Conservation (phyloP, 1,284 basidiomycete genomes). For the Leccinum fallax region DNA sequence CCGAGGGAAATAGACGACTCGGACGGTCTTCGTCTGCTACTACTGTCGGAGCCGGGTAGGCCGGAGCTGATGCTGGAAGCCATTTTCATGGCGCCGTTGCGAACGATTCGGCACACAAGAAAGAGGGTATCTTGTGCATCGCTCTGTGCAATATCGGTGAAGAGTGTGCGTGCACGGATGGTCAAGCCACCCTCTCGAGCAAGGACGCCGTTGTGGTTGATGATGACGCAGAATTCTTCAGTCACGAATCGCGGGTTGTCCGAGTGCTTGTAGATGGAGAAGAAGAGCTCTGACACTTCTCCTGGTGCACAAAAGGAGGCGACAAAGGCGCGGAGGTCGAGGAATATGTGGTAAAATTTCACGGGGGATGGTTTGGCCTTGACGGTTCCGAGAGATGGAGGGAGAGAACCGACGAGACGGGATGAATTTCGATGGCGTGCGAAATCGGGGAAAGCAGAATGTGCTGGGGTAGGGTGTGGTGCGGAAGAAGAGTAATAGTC, state of each 20-base stretch:
- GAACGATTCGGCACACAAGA: slow-evolving; percentile 88
- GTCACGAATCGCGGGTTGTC: slow-evolving; percentile 84
- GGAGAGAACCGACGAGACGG: slow-evolving; percentile 51
- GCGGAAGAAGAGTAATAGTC: slow-evolving; percentile 44
- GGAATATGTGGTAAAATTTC: slow-evolving; percentile 86
- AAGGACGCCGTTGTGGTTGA: slow-evolving; percentile 91
- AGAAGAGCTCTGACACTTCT: slow-evolving; percentile 47
- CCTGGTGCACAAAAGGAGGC: slow-evolving; percentile 88
- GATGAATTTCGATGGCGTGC: slow-evolving; percentile 48
- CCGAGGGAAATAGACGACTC: slow-evolving; percentile 45
- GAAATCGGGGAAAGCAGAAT: slow-evolving; percentile 67
- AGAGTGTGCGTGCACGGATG: slow-evolving; percentile 76
- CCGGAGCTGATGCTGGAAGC: slow-evolving; percentile 56
- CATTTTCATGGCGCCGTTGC: slow-evolving; percentile 86
- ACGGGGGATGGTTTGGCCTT: slow-evolving; percentile 47
- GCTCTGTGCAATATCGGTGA: slow-evolving; percentile 83
- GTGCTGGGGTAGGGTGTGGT: slow-evolving; percentile 60
- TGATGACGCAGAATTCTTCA: slow-evolving; percentile 89
- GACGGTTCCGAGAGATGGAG: slow-evolving; percentile 24
- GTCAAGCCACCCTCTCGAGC: slow-evolving; percentile 65
- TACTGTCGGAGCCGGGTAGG: slow-evolving; percentile 42
- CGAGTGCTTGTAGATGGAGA: slow-evolving; percentile 86
- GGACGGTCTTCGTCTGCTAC: slow-evolving; percentile 48
- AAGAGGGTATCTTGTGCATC: slow-evolving; percentile 86
- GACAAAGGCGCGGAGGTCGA: slow-evolving; percentile 91